phyloP scores from a whole-genome alignment of 129 eudicot genomes.

The Chrysanthemum makinoi region DNA sequence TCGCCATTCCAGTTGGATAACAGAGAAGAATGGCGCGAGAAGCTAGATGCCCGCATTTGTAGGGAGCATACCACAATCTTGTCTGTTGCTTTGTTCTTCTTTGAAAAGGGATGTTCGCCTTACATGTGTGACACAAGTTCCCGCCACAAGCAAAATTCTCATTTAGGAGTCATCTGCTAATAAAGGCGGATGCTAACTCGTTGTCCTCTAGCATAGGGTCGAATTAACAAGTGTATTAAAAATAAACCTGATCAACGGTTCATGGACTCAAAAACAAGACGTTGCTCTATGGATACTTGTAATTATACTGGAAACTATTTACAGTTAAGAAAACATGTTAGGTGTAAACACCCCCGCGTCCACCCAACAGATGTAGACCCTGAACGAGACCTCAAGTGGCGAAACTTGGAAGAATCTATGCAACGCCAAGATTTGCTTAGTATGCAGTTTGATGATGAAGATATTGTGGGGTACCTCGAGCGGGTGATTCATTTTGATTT shows the following conservation, averaged over 20 bases:
- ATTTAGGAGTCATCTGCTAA: slow-evolving; percentile 24
- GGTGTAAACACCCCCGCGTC: slow-evolving; percentile 37
- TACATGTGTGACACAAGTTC: slow-evolving; percentile 67
- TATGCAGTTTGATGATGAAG: slow-evolving; percentile 1
- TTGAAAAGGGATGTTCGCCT: slow-evolving; percentile 63
- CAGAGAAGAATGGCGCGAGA: slow-evolving; percentile 57
- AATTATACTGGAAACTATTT: slow-evolving; percentile 43
- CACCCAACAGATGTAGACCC: slow-evolving; percentile 51
- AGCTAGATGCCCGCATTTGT: slow-evolving; percentile 56
- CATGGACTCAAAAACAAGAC: slow-evolving; percentile 52
- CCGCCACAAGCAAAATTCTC: no score
- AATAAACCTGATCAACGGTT: slow-evolving; percentile 39
- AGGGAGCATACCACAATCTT: slow-evolving; percentile 71
- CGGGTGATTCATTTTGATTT: no score
- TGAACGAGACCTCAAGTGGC: slow-evolving; percentile 37
- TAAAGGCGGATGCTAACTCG: slow-evolving; percentile 8
- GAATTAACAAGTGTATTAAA: slow-evolving; percentile 36
- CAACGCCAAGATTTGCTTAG: slow-evolving; percentile 31
- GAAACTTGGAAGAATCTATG: slow-evolving; percentile 18
- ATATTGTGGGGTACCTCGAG: no score
- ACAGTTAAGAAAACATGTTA: slow-evolving; percentile 52
- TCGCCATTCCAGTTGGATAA: slow-evolving; percentile 15
- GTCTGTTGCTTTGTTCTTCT: slow-evolving; percentile 54
- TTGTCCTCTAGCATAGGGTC: slow-evolving; percentile 68
- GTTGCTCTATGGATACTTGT: slow-evolving; percentile 53